Conservation (phyloP, 805 yeast species). For the Hanseniaspora hatyaiensis region DNA sequence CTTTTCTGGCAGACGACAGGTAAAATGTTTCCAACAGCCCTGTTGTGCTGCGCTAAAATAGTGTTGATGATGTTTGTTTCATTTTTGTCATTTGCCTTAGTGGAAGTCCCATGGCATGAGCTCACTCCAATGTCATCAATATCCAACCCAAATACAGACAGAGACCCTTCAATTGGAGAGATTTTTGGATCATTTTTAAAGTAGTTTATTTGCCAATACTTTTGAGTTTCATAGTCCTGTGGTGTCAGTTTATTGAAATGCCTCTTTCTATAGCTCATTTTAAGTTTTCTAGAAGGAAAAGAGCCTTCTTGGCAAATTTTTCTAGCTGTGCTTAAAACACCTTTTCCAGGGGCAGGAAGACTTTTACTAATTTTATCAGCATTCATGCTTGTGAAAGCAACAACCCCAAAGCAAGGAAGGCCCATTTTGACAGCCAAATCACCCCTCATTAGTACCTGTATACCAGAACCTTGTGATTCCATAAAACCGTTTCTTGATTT, state of each 20-base stretch:
- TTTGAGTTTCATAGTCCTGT: constrained; percentile 48
- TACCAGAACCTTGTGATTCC: constrained; percentile 93
- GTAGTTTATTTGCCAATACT: constrained; percentile 83
- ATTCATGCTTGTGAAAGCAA: constrained; percentile 76
- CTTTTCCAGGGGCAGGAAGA: constrained; percentile 90
- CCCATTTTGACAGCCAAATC: constrained; percentile 80
- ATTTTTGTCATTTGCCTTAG: constrained; percentile 91
- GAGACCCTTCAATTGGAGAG: constrained; percentile 84
- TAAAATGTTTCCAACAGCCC: constrained; percentile 85
- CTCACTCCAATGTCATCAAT: constrained; percentile 85
- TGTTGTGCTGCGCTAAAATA: constrained; percentile 83
- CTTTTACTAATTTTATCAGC: constrained; percentile 84
- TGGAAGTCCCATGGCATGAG: constrained; percentile 96
- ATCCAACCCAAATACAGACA: constrained; percentile 77
- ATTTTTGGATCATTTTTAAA: constrained; percentile 75
- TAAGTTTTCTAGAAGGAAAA: constrained; percentile 16
- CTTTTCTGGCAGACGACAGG: constrained; percentile 90
- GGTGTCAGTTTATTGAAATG: constrained; percentile 16
- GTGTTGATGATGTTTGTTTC: constrained; percentile 73
- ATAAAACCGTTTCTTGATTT: constrained; percentile 78
- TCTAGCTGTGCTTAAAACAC: constrained; percentile 77
- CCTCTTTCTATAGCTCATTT: constrained; percentile 18
- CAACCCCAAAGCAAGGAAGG: constrained; percentile 77
- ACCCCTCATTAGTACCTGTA: constrained; percentile 76
- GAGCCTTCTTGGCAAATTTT: constrained; percentile 36